Conservation (phyloP, 306 rosid species). For the Quillaja saponaria region DNA sequence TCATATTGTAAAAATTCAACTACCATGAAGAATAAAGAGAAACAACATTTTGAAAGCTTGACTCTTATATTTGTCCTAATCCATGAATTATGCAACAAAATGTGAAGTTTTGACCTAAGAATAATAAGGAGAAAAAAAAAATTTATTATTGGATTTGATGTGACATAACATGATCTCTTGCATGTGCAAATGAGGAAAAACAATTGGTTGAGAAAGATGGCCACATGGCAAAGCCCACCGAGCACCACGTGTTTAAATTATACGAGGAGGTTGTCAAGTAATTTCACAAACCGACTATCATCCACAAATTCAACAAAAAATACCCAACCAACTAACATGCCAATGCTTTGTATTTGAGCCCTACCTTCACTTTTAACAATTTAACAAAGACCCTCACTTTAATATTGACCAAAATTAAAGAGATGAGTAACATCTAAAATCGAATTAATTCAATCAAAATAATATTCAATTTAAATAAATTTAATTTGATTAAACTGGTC, state of each 20-base stretch:
- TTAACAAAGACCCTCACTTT: slow-evolving; percentile 58
- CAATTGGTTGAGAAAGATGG: slow-evolving; percentile 39
- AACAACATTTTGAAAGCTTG: no score
- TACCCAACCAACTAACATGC: slow-evolving; percentile 59
- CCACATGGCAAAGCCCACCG: slow-evolving; percentile 29
- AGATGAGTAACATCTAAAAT: no score
- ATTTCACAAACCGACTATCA: slow-evolving; percentile 45
- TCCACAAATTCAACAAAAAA: slow-evolving; percentile 15
- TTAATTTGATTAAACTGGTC: no score
- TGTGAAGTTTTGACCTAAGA: slow-evolving; percentile 10
- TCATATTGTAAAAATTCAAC: slow-evolving; percentile 3
- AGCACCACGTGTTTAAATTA: slow-evolving; percentile 33
- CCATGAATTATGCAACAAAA: slow-evolving; percentile 36
- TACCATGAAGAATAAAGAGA: not conserved
- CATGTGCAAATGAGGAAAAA: slow-evolving; percentile 49
- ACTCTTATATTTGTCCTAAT: not conserved
- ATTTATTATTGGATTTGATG: slow-evolving; percentile 34
- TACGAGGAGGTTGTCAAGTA: slow-evolving; percentile 45
- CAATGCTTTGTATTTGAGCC: slow-evolving; percentile 37
- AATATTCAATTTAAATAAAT: no score
- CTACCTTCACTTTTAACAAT: slow-evolving; percentile 38
- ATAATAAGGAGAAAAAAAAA: not conserved
- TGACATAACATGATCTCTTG: slow-evolving; percentile 33
- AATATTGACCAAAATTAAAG: slow-evolving; percentile 35
- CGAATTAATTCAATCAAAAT: no score